Evolutionary conservation across 1,284 basidiomycete genomes (phyloP), one percentile per base, ranked within the genome.

Genomic region (Ceratobasidium sp.): DNA sequence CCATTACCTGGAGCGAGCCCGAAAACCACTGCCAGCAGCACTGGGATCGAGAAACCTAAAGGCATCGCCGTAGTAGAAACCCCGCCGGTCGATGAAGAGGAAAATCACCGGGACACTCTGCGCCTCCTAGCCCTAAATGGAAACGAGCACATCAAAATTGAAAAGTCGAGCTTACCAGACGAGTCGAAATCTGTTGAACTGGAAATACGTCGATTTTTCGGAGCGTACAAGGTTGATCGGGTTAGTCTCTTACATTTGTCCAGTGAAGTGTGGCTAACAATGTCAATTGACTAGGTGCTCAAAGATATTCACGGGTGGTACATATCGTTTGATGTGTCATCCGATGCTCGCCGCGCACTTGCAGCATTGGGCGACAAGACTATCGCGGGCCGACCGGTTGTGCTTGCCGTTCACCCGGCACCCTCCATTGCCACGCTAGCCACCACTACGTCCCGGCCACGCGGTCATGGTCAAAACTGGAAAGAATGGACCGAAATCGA

Each of bases 231-330:
- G 77, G 86, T 91, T 49, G 90, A 93, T 76, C 87, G 88, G 86
- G 91, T 92, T 82, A 80, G 89, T 81, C 15, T 46, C 22, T 59
- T 61, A 34, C 37, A 29, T 7, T 52, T 43, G 34, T 56, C 34
- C 46, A 49, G 11, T 51, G 52, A 71, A 65, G n/a, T 61, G 40
- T 46, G n/a, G 34, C 34, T 61, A 40, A 51, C 43, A n/a, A n/a
- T 62, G 13, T 62, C n/a, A 62, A 62, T 62, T 22, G 17, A 43
- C 37, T n/a, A 92, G 91, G 85, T 93, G 34, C 84, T 94, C 0
- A 88, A 89, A 78, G 92, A 93, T 81, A 87, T 88, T 69, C 84
- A 85, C 8, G 90, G 88, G 13, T 90, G 91, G 86, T 94, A 92
- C 80, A 87, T 93, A 77, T 91, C 91, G 2, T 94, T 94, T 80